Base-by-base conservation (phyloP, 2,329 filamentous ascomycete species). In the Berkeleyomyces basicola region DNA sequence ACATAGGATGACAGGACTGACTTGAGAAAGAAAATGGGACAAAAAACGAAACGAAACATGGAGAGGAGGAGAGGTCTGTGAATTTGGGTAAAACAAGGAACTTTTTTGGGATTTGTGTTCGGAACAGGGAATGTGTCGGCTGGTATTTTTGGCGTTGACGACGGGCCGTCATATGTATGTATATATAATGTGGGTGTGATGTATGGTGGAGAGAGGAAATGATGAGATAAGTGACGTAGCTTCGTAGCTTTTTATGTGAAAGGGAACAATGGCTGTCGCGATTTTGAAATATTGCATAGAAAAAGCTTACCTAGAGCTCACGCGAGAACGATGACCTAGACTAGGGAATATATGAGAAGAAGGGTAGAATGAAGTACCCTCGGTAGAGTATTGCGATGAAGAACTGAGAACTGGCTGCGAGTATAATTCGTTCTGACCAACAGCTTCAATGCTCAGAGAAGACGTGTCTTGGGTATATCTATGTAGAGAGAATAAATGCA, bases 401-500 rank as follows among this genome's bases (percentile, higher is more conserved):
- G 73, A 73, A 69, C 73, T 77, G 67, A 79, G 73, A 66, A 76
- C 70, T 58, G 77, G 73, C 66, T 78, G 75, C 69, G 77, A 75
- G 70, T 81, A 82, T 66, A 81, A 71, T 68, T 72, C 74, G 70
- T 80, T 78, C 62, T 64, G 64, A 16, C 51, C 51, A 39, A 61
- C 60, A 57, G 63, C 77, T 71, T 82, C 79, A 72, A 82, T 75
- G 67, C 77, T 76, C 68, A 82, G 74, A 68, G 79, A 74, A 67
- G 79, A 75, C 66, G 78, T 73, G 69, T 81, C 79, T 70, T 80
- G 78, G 70, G 73, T 77, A 73, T 81, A 82, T 76, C 80, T 82
- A 71, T 66, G 67, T 44, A 57, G 16, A 37, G 23, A 49, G 53
- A 36, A 53, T 7, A 39, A 16, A 46, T 2, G 3, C 37, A 37